These are phyloP conservation scores for Phytophthora sansomeana DNA, from an alignment of 352 stramenopile genomes.

Conservation along the genomic window DNA sequence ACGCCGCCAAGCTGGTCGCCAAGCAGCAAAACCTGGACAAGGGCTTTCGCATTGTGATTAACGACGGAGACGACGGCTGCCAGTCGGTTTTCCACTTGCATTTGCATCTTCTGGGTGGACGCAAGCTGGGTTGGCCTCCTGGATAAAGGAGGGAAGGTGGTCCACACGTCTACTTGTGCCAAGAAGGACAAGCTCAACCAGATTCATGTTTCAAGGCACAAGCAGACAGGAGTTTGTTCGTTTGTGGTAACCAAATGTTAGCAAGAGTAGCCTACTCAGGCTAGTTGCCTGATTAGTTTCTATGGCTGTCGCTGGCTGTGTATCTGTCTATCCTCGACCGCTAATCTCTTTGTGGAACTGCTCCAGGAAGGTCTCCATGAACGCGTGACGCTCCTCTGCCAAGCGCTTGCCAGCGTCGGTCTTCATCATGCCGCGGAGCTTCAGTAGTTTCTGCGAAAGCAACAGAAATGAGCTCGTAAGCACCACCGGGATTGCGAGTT, in stretches of 20 bases:
- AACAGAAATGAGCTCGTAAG: neutral
- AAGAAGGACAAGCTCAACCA: no score
- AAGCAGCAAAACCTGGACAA: slow-evolving; percentile 92
- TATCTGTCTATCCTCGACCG: slow-evolving; percentile 37
- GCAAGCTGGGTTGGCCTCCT: slow-evolving; percentile 94
- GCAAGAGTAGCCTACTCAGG: slow-evolving; percentile 1
- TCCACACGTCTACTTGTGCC: no score
- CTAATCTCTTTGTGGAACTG: slow-evolving; percentile 87
- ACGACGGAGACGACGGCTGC: slow-evolving; percentile 96
- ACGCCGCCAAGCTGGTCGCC: slow-evolving; percentile 93
- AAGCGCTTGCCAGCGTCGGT: slow-evolving; percentile 75
- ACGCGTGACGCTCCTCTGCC: slow-evolving; percentile 82
- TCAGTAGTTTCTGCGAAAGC: slow-evolving; percentile 80
- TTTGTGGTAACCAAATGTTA: slow-evolving; percentile 11
- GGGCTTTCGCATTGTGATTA: slow-evolving; percentile 97
- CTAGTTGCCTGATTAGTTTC: neutral
- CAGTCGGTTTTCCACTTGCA: slow-evolving; percentile 93
- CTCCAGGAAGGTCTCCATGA: slow-evolving; percentile 88
- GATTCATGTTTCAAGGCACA: neutral
- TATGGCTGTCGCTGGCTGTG: neutral
- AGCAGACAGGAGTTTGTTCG: neutral
- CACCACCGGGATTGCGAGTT: neutral
- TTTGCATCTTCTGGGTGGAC: slow-evolving; percentile 95
- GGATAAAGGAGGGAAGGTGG: slow-evolving; percentile 54
- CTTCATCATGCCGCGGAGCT: slow-evolving; percentile 90